Conservation (phyloP, 2,329 filamentous ascomycete genomes). For the Westerdykella aurantiaca region DNA sequence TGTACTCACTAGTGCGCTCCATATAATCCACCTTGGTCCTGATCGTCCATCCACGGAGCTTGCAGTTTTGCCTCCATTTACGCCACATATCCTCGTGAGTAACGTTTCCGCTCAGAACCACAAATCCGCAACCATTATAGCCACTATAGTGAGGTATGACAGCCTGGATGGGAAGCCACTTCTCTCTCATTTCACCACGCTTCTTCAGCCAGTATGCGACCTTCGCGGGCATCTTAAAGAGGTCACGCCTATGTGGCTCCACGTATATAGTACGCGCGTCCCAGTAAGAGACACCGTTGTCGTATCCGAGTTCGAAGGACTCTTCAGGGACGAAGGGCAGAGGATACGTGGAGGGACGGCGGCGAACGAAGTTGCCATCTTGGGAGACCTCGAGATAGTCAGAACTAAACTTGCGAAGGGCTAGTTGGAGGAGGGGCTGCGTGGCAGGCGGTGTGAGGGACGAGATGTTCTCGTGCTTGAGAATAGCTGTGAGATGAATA, state of each 20-base stretch:
- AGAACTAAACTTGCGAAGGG: slow-evolving; percentile 17
- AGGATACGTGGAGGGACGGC: slow-evolving; percentile 25
- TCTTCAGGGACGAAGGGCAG: slow-evolving; percentile 23
- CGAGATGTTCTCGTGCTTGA: slow-evolving; percentile 24
- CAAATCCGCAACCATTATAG: slow-evolving; percentile 16
- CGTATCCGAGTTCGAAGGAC: slow-evolving; percentile 20
- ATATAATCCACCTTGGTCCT: slow-evolving; percentile 33
- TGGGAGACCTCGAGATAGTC: slow-evolving; percentile 17
- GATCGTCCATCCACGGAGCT: slow-evolving; percentile 31
- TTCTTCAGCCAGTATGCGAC: slow-evolving; percentile 28
- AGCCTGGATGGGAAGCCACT: slow-evolving; percentile 34
- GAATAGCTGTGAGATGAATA: slow-evolving; percentile 29
- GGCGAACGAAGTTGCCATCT: slow-evolving; percentile 27
- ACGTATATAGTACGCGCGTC: slow-evolving; percentile 35
- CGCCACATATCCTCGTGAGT: slow-evolving; percentile 25
- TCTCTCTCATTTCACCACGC: slow-evolving; percentile 23
- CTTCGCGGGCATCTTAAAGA: slow-evolving; percentile 27
- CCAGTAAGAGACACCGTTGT: slow-evolving; percentile 31
- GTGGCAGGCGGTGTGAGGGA: slow-evolving; percentile 29
- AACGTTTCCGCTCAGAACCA: slow-evolving; percentile 30
- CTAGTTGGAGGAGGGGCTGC: slow-evolving; percentile 23
- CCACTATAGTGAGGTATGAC: slow-evolving; percentile 20
- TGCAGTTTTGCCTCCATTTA: slow-evolving; percentile 23
- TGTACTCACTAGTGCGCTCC: slow-evolving; percentile 27
- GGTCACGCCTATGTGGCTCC: slow-evolving; percentile 29